These are phyloP conservation scores for Bretschneidera sinensis DNA, from an alignment of 345 rosid genomes.

Conservation along the genomic window DNA sequence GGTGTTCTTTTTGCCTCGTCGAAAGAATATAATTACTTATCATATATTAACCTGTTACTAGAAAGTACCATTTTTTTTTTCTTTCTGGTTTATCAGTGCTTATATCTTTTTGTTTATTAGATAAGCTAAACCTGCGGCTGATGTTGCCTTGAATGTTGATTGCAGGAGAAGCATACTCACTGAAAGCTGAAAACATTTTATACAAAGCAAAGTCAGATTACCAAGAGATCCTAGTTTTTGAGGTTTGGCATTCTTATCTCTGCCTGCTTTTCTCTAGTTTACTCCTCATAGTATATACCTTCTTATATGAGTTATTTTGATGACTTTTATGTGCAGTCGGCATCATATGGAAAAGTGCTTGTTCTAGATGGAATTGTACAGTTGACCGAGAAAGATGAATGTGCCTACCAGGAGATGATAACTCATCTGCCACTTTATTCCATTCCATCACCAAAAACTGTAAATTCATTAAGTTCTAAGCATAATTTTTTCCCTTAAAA, in stretches of 20 bases:
- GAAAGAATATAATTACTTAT: no score
- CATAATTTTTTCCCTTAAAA: not conserved
- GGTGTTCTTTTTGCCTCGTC: no score
- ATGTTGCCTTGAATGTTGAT: slow-evolving; percentile 3
- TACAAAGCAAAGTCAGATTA: slow-evolving; percentile 74
- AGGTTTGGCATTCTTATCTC: slow-evolving; percentile 40
- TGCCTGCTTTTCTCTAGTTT: not conserved
- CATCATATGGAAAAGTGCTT: slow-evolving; percentile 87
- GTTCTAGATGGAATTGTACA: slow-evolving; percentile 96
- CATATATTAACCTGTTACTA: no score
- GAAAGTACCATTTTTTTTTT: no score
- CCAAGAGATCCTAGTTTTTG: slow-evolving; percentile 89
- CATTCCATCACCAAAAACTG: slow-evolving; percentile 72
- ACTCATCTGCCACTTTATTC: slow-evolving; percentile 96
- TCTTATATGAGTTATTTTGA: slow-evolving; percentile 1
- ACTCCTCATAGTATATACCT: not conserved
- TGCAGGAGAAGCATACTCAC: slow-evolving; percentile 92
- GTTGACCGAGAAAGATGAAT: slow-evolving; percentile 94
- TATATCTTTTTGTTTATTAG: no score
- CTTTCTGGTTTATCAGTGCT: not conserved
- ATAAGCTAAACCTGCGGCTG: not conserved
- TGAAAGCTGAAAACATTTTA: slow-evolving; percentile 70
- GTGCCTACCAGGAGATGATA: slow-evolving; percentile 99
- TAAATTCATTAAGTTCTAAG: slow-evolving; percentile 21
- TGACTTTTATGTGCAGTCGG: slow-evolving; percentile 52